Evolutionary conservation across 768 basidiomycete species (phyloP).

Genomic region (Glaciozyma antarctica): DNA sequence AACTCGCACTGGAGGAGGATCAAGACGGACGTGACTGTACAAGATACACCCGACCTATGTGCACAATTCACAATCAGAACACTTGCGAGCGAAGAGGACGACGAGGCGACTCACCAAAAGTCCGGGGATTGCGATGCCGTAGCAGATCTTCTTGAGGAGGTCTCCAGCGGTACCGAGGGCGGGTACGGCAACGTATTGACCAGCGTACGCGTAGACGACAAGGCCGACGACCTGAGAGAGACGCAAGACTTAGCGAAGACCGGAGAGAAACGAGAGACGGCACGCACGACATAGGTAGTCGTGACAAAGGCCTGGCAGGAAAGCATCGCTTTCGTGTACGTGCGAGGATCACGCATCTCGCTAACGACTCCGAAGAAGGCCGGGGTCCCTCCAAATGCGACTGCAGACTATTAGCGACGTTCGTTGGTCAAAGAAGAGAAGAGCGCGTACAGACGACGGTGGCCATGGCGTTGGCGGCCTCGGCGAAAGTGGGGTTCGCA

Average conservation of each 20-base stretch:
- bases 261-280: too few relatives aligned
- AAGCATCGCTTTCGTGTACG: constrained; percentile 38
- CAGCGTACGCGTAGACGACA: constrained; percentile 37
- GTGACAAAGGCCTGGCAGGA: constrained; percentile 35
- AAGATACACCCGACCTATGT: neutral
- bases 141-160: constrained; percentile 32
- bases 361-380: constrained; percentile 32
- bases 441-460: constrained; percentile 32
- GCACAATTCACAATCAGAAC: too few relatives aligned
- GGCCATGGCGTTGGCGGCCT: constrained; percentile 38
- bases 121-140: constrained; percentile 34
- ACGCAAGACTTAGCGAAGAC: too few relatives aligned
- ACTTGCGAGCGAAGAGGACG: too few relatives aligned
- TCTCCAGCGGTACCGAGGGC: constrained; percentile 37
- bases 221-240: constrained; percentile 32
- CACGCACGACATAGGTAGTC: constrained; percentile 14
- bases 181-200: constrained; percentile 35
- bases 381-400: constrained; percentile 19
- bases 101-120: constrained; percentile 20
- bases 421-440: too few relatives aligned
- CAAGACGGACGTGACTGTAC: too few relatives aligned
- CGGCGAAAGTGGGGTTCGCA: constrained; percentile 31
- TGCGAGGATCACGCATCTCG: constrained; percentile 39
- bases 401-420: too few relatives aligned
- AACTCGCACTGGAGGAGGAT: too few relatives aligned